A percentile compares a stretch with the other conserved stretches of the same genome.
phyloP scores from a whole-genome alignment of 176 grass and related monocot species.

The Triticum aestivum region IWGSC_CS_RefSeq_v2.1 NC_057804.1:603791843-603792342 shows the following conservation, averaged over 20 bases:
- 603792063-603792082: neutral
- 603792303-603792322: constrained; percentile 85
- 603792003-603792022: neutral
- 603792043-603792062: neutral
- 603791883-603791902: neutral
- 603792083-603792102: neutral
- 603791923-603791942: neutral
- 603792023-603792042: neutral
- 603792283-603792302: constrained; percentile 79
- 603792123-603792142: neutral
- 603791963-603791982: neutral
- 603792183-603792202: constrained; percentile 44
- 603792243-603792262: constrained; percentile 45
- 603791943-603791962: neutral
- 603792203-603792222: constrained; percentile 25
- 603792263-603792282: constrained; percentile 45
- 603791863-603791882: no score
- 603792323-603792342: constrained; percentile 65
- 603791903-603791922: neutral
- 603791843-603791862: no score
- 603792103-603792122: neutral
- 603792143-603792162: constrained; percentile 37
- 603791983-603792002: neutral
- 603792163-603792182: constrained; percentile 45
- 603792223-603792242: constrained; percentile 29